Base-by-base conservation (phyloP, 805 yeast species). In the Saccharomyces mikatae region DNA sequence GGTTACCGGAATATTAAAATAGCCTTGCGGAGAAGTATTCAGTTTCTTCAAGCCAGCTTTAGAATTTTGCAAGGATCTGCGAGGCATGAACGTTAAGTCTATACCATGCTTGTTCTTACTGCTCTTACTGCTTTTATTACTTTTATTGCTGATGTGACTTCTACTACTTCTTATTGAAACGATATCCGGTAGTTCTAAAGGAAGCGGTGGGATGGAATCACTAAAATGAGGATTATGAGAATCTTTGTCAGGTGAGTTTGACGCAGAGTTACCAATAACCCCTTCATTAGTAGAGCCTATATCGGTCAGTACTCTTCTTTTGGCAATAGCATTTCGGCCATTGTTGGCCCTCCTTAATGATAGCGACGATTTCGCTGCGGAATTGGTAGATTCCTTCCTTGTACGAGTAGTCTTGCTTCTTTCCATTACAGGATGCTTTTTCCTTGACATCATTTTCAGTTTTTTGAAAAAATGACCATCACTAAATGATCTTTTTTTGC, bases 131-230 rank as follows among this genome's bases (percentile, higher is more conserved):
- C 54, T 55, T 4, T 24, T 48, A 46, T 51, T 52, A 21, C 46
- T 46, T 13, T 11, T 27, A 46, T 47, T 55, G 30, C 54, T 55
- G 27, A 41, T 55, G 26, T 54, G 53, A 30, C 59, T 57, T 49
- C 54, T 51, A 4, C 54, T 52, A 44, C 62, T 60, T 49, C 58
- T 61, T 6, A 65, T 53, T 2, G 68, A 64, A 2, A 56, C 61
- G 26, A 63, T 63, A 26, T 65, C 70, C 6, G 70, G 67, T 28
- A 64, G 41, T 9, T 63, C 65, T 6, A 61, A 54, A 9, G 55
- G 54, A 41, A 50, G 44, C 10, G 41, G 48, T 21, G 24, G 44
- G 24, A 36, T 17, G 17, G 44, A 36, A 36, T 36, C 24, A n/a
- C 14, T 36, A 22, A 36, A 10, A 49, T 10, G 14, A 9, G 17